Conservation (phyloP, 169 alveolate genomes). For the Plasmodium malariae region DNA sequence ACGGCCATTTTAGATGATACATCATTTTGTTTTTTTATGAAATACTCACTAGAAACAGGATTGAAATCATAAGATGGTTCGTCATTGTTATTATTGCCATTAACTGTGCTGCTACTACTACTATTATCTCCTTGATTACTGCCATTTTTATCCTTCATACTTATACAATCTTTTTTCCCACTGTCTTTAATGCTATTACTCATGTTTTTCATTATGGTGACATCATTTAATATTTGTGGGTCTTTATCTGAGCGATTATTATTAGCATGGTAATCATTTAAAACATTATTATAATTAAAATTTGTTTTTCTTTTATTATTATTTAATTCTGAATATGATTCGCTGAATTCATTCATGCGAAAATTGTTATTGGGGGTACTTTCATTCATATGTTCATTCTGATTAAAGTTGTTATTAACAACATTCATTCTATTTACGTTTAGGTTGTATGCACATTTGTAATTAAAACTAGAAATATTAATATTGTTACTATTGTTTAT, state of each 20-base stretch:
- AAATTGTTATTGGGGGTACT: background rate
- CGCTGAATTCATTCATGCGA: background rate
- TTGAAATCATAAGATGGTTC: background rate
- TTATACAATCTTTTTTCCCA: background rate
- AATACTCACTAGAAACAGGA: background rate
- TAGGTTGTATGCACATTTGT: background rate
- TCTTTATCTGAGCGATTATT: background rate
- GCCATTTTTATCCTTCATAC: background rate
- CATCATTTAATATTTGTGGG: background rate
- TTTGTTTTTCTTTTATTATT: background rate
- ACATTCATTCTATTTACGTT: background rate
- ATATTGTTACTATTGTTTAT: conserved; percentile 2
- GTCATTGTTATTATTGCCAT: background rate
- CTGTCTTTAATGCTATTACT: background rate
- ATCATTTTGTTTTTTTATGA: background rate
- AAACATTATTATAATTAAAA: background rate
- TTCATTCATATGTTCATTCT: background rate
- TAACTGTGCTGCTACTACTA: background rate
- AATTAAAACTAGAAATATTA: background rate
- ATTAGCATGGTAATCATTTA: background rate
- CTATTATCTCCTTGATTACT: background rate
- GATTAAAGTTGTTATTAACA: background rate
- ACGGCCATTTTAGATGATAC: background rate
- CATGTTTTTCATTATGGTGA: background rate
- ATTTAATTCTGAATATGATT: background rate